A percentile compares a stretch with the other conserved stretches of the same genome.
phyloP scores from a whole-genome alignment of 768 basidiomycete genomes.

The Gloeostereum incarnatum region DNA sequence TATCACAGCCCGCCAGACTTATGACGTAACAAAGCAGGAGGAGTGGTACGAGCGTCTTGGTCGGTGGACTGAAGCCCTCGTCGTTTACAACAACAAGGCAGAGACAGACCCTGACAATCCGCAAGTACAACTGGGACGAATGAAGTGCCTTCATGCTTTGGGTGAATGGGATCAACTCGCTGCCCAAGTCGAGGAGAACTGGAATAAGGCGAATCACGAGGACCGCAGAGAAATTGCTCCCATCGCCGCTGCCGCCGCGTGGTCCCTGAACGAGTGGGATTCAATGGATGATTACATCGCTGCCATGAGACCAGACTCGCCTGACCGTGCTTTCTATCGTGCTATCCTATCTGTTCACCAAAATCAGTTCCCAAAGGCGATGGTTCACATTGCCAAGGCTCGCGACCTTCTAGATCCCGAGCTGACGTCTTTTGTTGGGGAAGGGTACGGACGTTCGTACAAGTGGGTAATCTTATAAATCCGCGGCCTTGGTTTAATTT shows the following conservation, averaged over 20 bases:
- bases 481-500: no score
- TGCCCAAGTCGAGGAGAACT: slow-evolving; percentile 77
- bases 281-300: slow-evolving; percentile 95
- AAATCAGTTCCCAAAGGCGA: slow-evolving; percentile 89
- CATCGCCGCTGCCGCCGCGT: slow-evolving; percentile 94
- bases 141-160: slow-evolving; percentile 94
- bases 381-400: slow-evolving; percentile 84
- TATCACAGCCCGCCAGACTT: slow-evolving; percentile 80
- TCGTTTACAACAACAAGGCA: slow-evolving; percentile 74
- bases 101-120: slow-evolving; percentile 67
- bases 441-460: slow-evolving; percentile 96
- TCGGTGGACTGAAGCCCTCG: slow-evolving; percentile 90
- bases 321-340: slow-evolving; percentile 92
- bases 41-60: slow-evolving; percentile 98
- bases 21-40: slow-evolving; percentile 87
- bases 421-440: slow-evolving; percentile 83
- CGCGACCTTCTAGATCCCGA: slow-evolving; percentile 90
- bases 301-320: slow-evolving; percentile 87
- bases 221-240: slow-evolving; percentile 89
- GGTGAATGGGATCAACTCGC: slow-evolving; percentile 97
- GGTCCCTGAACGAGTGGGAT: slow-evolving; percentile 97
- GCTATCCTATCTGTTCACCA: slow-evolving; percentile 95
- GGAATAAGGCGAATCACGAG: slow-evolving; percentile 76
- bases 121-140: slow-evolving; percentile 78
- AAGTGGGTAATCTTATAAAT: slow-evolving; percentile 45